phyloP scores from a whole-genome alignment of 1,284 basidiomycete species.

The Ustilago sp. region DNA sequence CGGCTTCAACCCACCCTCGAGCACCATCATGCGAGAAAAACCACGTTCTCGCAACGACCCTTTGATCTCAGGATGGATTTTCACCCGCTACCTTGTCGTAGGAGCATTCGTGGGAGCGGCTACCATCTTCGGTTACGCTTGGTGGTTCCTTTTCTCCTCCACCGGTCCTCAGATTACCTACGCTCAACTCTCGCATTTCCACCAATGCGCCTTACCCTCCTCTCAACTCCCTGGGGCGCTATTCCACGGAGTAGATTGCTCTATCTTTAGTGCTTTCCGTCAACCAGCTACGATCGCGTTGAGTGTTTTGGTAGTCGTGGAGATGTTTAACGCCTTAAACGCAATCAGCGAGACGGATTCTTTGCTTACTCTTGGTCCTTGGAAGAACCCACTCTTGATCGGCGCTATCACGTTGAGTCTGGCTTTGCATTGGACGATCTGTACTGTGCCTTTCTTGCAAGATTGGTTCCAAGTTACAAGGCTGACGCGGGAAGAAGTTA shows the following conservation, averaged over 20 bases:
- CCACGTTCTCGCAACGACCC: constrained; percentile 90
- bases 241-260: constrained; percentile 90
- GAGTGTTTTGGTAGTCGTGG: constrained; percentile 90
- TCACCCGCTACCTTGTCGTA: constrained; percentile 93
- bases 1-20: constrained; percentile 96
- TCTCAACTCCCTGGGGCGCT: constrained; percentile 62
- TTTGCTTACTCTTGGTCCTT: constrained; percentile 85
- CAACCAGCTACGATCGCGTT: constrained; percentile 91
- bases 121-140: constrained; percentile 95
- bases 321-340: constrained; percentile 99
- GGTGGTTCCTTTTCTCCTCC: constrained; percentile 96
- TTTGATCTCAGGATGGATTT: constrained; percentile 90
- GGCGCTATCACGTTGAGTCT: constrained; percentile 82
- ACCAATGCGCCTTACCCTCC: constrained; percentile 73
- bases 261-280: constrained; percentile 88
- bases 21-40: constrained; percentile 88
- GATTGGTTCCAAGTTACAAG: constrained; percentile 85
- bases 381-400: constrained; percentile 88
- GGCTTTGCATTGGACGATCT: constrained; percentile 89
- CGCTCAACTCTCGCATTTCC: constrained; percentile 82
- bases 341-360: constrained; percentile 98
- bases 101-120: constrained; percentile 93
- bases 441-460: constrained; percentile 74
- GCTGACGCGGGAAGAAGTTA: constrained; percentile 92
- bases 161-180: constrained; percentile 93